These are phyloP conservation scores for Talaromyces sp. DNA, from an alignment of 2,329 filamentous ascomycete genomes.

Conservation along the genomic window DNA sequence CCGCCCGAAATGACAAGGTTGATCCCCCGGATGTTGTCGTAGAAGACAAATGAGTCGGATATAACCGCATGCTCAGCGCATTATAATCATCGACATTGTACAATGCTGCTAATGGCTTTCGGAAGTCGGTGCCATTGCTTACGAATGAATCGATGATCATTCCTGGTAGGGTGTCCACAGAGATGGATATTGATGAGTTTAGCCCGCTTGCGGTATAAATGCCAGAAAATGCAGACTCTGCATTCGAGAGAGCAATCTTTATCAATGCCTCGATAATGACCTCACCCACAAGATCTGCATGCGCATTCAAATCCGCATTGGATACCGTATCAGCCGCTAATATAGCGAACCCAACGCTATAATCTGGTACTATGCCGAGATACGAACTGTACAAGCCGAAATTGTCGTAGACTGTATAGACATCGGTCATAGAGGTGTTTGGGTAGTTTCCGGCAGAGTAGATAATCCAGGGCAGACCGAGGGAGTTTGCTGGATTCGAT, in stretches of 20 bases:
- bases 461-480: constrained; percentile 44
- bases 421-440: constrained; percentile 31
- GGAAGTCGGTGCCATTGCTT: background rate
- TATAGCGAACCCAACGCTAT: constrained; percentile 1
- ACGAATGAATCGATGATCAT: background rate
- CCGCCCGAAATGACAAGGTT: constrained; percentile 21
- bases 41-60: background rate
- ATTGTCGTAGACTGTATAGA: constrained; percentile 31
- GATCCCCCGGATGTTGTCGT: background rate
- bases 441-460: constrained; percentile 23
- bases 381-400: background rate
- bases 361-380: background rate
- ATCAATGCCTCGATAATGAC: background rate
- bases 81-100: background rate
- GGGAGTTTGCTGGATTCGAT: constrained; percentile 32
- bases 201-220: background rate
- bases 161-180: background rate
- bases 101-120: background rate
- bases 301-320: constrained; percentile 1
- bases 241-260: background rate
- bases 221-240: background rate
- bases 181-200: constrained; percentile 4
- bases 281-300: background rate
- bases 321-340: background rate
- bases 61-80: background rate